A percentile compares a stretch with the other conserved stretches of the same genome.
Conservation (phyloP, 2,329 filamentous ascomycete genomes). For the Leptographium wingfieldii region DNA sequence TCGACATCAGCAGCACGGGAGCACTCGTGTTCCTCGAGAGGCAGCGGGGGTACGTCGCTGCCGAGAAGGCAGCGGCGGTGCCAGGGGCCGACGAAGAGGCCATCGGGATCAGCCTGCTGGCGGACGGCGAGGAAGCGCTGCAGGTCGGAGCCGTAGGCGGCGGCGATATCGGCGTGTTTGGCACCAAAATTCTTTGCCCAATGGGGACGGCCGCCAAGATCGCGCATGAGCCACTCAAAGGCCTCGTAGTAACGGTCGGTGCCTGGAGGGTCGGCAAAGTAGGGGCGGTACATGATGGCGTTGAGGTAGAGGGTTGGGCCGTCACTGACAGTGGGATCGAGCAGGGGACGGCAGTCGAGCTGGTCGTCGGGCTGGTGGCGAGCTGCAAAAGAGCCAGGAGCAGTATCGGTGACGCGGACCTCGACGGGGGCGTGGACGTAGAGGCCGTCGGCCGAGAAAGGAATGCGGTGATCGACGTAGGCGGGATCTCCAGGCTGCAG, state of each 20-base stretch:
- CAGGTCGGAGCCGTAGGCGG: conserved; percentile 51
- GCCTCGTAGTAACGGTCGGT: conserved; percentile 60
- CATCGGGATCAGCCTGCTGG: conserved; percentile 55
- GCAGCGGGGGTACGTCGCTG: conserved; percentile 11
- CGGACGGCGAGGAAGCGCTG: conserved; percentile 49
- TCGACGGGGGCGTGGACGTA: conserved; percentile 71
- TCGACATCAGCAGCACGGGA: conserved; percentile 9
- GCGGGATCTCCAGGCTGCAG: conserved; percentile 40
- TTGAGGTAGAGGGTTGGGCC: conserved; percentile 67
- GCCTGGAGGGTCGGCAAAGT: conserved; percentile 57
- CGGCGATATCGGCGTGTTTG: conserved; percentile 39
- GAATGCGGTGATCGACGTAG: conserved; percentile 51
- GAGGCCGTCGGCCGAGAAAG: conserved; percentile 53
- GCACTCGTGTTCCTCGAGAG: conserved; percentile 18
- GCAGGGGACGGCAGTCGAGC: conserved; percentile 16
- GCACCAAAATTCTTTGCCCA: conserved; percentile 71
- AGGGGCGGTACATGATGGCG: conserved; percentile 66
- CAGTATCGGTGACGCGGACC: conserved; percentile 59
- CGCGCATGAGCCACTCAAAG: conserved; percentile 72
- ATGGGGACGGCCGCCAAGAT: conserved; percentile 61
- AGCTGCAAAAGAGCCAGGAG: conserved; percentile 8
- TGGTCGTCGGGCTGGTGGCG: conserved; percentile 19
- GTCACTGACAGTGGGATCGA: conserved; percentile 51
- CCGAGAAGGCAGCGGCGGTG: conserved; percentile 56
- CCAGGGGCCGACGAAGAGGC: conserved; percentile 82